A percentile compares a stretch with the other conserved stretches of the same genome.
These are phyloP conservation scores for Camellia oleifera DNA, from an alignment of 179 eudicot genomes.

Conservation along the genomic window DNA sequence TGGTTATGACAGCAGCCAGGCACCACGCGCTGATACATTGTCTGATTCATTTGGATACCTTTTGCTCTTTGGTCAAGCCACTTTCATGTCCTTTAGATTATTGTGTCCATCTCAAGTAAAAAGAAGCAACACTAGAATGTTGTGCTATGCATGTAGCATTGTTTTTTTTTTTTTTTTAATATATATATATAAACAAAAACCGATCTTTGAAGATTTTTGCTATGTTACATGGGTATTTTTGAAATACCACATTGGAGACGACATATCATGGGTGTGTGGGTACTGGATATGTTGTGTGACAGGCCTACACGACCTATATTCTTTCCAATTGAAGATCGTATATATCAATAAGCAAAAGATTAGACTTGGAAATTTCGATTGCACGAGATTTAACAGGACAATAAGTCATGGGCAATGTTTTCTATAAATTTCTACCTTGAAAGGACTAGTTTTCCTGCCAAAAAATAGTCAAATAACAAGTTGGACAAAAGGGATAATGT, in stretches of 20 bases:
- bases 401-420: not conserved
- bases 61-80: slow-evolving; percentile 9
- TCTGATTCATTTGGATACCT: slow-evolving; percentile 15
- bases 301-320: not conserved
- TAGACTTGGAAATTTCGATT: not conserved
- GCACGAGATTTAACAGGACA: not conserved
- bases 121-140: not conserved
- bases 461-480: not conserved
- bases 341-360: not conserved
- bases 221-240: not conserved
- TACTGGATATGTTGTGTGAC: not conserved
- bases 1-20: not conserved
- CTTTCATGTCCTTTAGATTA: not conserved
- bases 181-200: not conserved
- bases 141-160: not conserved
- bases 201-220: not conserved
- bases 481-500: not conserved
- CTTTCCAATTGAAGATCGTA: not conserved
- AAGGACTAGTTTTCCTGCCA: not conserved
- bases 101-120: not conserved
- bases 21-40: slow-evolving; percentile 3
- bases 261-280: slow-evolving; percentile 2
- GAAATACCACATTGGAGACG: not conserved
- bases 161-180: not conserved
- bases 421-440: not conserved